Percentiles rank a stretch among this genome's conserved stretches.
Evolutionary conservation across 257 asterid genomes (phyloP).

Genomic region (Jacaranda mimosifolia): DNA sequence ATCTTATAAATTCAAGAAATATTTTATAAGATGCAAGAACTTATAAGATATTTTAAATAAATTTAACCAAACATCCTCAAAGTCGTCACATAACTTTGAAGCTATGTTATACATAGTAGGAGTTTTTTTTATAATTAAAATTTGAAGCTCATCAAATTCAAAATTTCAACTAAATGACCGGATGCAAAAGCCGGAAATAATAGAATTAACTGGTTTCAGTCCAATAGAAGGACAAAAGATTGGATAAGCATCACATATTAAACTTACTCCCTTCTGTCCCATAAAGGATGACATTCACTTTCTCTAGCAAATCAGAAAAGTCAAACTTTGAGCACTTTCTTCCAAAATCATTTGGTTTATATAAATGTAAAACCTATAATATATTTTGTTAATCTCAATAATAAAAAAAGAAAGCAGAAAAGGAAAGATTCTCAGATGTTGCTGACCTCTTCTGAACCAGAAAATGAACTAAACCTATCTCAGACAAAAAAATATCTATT

Average conservation of each 20-base stretch:
- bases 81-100: no score
- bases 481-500: background rate
- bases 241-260: background rate
- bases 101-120: no score
- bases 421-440: background rate
- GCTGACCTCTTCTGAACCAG: slow-evolving; percentile 1
- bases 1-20: no score
- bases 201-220: slow-evolving; percentile 17
- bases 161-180: slow-evolving; percentile 4
- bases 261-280: background rate
- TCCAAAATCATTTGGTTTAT: no score
- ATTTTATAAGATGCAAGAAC: no score
- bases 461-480: background rate
- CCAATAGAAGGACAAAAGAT: slow-evolving; percentile 7
- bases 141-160: no score
- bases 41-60: no score
- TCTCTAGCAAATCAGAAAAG: no score
- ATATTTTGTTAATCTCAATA: background rate
- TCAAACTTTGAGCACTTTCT: no score
- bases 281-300: no score
- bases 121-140: no score
- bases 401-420: background rate
- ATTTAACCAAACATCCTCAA: no score
- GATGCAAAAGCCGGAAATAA: slow-evolving; percentile 28
- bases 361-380: background rate